A percentile compares a stretch with the other conserved stretches of the same genome.
Evolutionary conservation across 1,284 basidiomycete genomes (phyloP).

Genomic region (Xerocomus nothofagi): DNA sequence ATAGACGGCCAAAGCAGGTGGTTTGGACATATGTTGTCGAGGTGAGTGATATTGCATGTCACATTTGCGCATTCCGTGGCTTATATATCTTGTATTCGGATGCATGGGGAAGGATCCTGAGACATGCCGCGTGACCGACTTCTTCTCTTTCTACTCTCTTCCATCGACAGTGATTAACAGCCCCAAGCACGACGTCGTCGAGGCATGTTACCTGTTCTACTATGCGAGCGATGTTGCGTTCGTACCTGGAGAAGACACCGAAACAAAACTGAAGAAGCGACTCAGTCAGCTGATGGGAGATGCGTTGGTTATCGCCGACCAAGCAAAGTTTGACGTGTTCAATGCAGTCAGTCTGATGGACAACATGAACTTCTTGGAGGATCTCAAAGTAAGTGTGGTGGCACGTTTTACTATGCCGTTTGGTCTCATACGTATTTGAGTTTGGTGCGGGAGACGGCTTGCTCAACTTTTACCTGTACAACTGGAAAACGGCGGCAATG

Average conservation of each 20-base stretch:
- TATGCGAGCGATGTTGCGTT: conserved; percentile 76
- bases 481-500: conserved; percentile 83
- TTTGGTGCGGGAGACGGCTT: conserved; percentile 91
- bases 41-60: conserved; percentile 46
- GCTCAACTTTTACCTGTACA: conserved; percentile 91
- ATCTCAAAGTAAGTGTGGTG: conserved; percentile 67
- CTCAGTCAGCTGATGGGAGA: conserved; percentile 76
- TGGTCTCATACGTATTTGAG: conserved; percentile 41
- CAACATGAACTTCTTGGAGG: conserved; percentile 79
- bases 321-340: conserved; percentile 92
- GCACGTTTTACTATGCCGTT: conserved; percentile 3
- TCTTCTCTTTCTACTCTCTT: conserved; percentile 96
- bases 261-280: conserved; percentile 65
- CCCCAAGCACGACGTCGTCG: conserved; percentile 61
- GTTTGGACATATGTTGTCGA: conserved; percentile 98
- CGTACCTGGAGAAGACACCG: conserved; percentile 56
- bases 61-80: background rate
- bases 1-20: conserved; percentile 76
- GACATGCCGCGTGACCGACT: conserved; percentile 87
- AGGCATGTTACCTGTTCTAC: conserved; percentile 94
- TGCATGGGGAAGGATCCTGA: conserved; percentile 62
- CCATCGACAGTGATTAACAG: conserved; percentile 87
- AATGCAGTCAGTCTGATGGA: conserved; percentile 97
- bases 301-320: conserved; percentile 76
- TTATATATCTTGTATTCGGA: background rate